phyloP scores from a whole-genome alignment of 306 rosid species.

The Begonia peltatifolia region DNA sequence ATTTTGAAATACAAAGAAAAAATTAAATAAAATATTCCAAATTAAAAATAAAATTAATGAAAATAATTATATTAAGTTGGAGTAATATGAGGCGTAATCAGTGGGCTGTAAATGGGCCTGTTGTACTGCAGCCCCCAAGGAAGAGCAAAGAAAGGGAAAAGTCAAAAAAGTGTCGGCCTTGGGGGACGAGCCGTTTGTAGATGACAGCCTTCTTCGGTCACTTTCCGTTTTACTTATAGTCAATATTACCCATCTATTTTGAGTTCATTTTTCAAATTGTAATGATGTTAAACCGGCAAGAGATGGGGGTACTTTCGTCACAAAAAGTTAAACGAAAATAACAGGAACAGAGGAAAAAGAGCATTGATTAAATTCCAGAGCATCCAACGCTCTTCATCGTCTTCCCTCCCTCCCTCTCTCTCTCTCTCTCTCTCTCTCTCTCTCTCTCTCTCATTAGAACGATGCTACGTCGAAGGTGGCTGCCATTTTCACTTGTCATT shows the following conservation, averaged over 20 bases:
- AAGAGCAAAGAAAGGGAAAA: not conserved
- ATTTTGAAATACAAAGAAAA: too few relatives aligned
- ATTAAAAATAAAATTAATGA: too few relatives aligned
- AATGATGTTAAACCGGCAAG: not conserved
- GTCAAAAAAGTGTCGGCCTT: slow-evolving; percentile 4
- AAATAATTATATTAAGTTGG: too few relatives aligned
- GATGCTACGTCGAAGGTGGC: slow-evolving; percentile 12
- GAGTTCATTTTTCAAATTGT: not conserved
- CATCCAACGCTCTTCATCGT: slow-evolving; percentile 7
- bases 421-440: not conserved
- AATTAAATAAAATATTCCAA: too few relatives aligned
- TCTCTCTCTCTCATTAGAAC: not conserved
- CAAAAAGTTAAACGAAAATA: not conserved
- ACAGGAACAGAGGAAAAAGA: not conserved
- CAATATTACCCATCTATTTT: too few relatives aligned
- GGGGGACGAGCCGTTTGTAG: slow-evolving; percentile 1
- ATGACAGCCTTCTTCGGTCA: too few relatives aligned
- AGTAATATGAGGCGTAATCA: slow-evolving; percentile 5
- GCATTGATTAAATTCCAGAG: not conserved
- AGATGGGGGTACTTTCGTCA: slow-evolving; percentile 11
- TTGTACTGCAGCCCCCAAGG: slow-evolving; percentile 1
- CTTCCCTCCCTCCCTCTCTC: slow-evolving; percentile 2
- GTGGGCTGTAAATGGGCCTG: slow-evolving; percentile 14
- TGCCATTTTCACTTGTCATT: slow-evolving; percentile 7
- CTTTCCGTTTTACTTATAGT: too few relatives aligned